phyloP scores from a whole-genome alignment of 2,329 filamentous ascomycete species.

The Grosmannia penicillata region DNA sequence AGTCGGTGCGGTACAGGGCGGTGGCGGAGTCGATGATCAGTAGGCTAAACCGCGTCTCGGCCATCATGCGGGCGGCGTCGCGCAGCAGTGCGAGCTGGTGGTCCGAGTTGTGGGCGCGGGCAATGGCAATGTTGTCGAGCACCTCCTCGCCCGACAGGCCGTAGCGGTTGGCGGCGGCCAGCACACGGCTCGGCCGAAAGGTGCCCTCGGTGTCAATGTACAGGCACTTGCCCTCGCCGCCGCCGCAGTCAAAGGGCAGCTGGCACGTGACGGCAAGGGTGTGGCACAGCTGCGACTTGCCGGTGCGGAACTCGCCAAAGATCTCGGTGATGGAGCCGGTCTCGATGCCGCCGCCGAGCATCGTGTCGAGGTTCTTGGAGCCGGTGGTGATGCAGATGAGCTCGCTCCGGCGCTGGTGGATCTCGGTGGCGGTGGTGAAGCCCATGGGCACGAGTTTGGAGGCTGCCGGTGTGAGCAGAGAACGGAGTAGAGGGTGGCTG shows the following conservation, averaged over 20 bases:
- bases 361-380: conserved; percentile 90
- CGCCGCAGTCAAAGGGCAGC: conserved; percentile 95
- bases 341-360: conserved; percentile 87
- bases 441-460: conserved; percentile 97
- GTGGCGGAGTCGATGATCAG: conserved; percentile 94
- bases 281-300: conserved; percentile 97
- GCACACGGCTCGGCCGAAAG: conserved; percentile 78
- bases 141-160: conserved; percentile 94
- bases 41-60: conserved; percentile 91
- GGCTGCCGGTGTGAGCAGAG: conserved; percentile 32
- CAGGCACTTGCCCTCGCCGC: conserved; percentile 92
- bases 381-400: conserved; percentile 96
- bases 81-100: conserved; percentile 92
- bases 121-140: conserved; percentile 95
- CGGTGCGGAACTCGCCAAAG: conserved; percentile 94
- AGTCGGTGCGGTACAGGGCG: conserved; percentile 89
- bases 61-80: conserved; percentile 98
- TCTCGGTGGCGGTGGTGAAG: conserved; percentile 96
- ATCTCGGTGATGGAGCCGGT: conserved; percentile 97
- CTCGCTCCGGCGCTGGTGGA: conserved; percentile 93
- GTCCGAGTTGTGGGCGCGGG: conserved; percentile 94
- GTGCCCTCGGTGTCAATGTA: conserved; percentile 99
- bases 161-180: conserved; percentile 87
- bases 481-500: not conserved
- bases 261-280: conserved; percentile 98